phyloP scores from a whole-genome alignment of 371 early-diverging fungal species.

The Apophysomyces sp. region DNA sequence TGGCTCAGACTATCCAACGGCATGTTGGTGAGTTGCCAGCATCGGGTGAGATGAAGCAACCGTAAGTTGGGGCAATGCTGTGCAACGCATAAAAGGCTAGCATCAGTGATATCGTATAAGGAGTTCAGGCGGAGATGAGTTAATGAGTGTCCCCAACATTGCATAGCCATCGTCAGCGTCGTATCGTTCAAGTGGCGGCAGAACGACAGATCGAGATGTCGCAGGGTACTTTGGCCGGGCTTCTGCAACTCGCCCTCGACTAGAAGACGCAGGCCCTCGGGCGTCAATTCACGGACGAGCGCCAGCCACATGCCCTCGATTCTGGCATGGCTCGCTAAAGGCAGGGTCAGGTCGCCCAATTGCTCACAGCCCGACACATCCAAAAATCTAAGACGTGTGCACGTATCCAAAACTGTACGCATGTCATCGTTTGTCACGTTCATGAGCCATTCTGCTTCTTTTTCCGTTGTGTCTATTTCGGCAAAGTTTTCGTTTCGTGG shows the following conservation, averaged over 20 bases:
- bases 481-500: constrained; percentile 24
- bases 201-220: constrained; percentile 25
- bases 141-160: constrained; percentile 17
- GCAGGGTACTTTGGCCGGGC: background rate
- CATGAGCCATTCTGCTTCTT: constrained; percentile 42
- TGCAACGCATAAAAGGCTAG: constrained; percentile 15
- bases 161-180: constrained; percentile 5
- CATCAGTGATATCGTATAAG: constrained; percentile 28
- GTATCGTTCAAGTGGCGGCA: constrained; percentile 10
- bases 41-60: constrained; percentile 35
- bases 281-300: constrained; percentile 8
- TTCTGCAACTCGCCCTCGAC: background rate
- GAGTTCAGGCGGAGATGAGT: constrained; percentile 37
- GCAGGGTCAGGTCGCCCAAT: constrained; percentile 11
- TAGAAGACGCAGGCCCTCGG: background rate
- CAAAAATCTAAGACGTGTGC: constrained; percentile 24
- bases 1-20: background rate
- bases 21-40: constrained; percentile 37
- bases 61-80: constrained; percentile 26
- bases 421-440: constrained; percentile 20
- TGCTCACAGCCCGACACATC: constrained; percentile 36
- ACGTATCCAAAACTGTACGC: constrained; percentile 9
- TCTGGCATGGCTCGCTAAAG: background rate
- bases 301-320: constrained; percentile 3
- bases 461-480: constrained; percentile 34